Base-by-base conservation (phyloP, 768 basidiomycete species). In the Boletellus ananas region DNA sequence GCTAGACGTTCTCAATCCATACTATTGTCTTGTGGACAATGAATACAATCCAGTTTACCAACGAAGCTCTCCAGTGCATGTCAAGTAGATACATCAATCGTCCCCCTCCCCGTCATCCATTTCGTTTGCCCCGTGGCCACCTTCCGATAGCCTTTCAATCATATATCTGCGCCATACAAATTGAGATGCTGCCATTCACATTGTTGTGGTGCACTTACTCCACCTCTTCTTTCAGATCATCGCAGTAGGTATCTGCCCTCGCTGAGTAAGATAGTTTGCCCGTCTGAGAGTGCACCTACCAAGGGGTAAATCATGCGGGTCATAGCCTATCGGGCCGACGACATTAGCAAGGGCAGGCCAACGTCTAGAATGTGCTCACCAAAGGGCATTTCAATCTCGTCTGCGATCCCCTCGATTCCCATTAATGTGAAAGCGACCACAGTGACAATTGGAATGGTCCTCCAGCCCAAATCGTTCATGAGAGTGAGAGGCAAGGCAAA, bases 391-490 rank as follows among this genome's bases (percentile, higher is more conserved):
- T 96, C 94, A 57, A 95, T 92, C 68, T 92, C 85, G 52, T 94
- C 87, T 0, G 94, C 94, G 56, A 96, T 97, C 5, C 92, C 93
- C 74, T 96, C 94, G 45, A 97, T 90, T 16, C 93, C 92, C 81
- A 94, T 93, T 45, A 96, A 79, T 1, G 89, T 94, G 72, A 94
- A 93, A 8, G 90, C 84, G 25, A 94, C 85, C 13, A 88, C 80
- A 18, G 90, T 92, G 17, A 91, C 83, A 21, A 94, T 75, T n/a
- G 88, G 89, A 10, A 95, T 76, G 63, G 87, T 88, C 41, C 76
- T 79, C 87, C 90, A 93, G 31, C 85, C 85, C 58, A 94, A 74
- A 40, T 92, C 85, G 47, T 83, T 79, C 39, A 94, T 82, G 27
- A 97, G 78, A 2, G 88, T 89, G 58, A 94, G 80, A 5, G 95